Evolutionary conservation across 352 stramenopile genomes (phyloP).

Genomic region (Thalassiosira ordinaria): DNA sequence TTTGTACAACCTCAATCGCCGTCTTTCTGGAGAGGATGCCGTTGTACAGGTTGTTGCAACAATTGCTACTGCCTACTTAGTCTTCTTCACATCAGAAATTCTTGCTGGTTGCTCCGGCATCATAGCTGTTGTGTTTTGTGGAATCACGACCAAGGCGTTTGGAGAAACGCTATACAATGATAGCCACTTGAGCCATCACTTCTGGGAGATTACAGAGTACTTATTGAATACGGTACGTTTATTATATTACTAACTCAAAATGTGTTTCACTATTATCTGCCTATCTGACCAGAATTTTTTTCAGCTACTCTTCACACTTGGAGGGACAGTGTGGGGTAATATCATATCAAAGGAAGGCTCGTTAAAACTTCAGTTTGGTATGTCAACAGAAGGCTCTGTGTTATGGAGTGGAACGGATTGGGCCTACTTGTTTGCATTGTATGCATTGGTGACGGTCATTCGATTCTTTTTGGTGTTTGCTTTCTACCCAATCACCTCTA

Average conservation of each 20-base stretch:
- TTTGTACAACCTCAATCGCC: slow-evolving; percentile 65
- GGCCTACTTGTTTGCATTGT: slow-evolving; percentile 70
- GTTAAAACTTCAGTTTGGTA: background rate
- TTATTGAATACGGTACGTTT: slow-evolving; percentile 65
- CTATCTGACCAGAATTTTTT: too few relatives aligned
- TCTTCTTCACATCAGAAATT: slow-evolving; percentile 63
- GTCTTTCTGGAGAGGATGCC: slow-evolving; percentile 64
- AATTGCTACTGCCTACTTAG: slow-evolving; percentile 61
- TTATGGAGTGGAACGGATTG: background rate
- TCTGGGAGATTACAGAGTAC: slow-evolving; percentile 83
- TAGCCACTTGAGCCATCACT: slow-evolving; percentile 72
- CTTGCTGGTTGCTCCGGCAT: slow-evolving; percentile 69
- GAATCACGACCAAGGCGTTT: slow-evolving; percentile 73
- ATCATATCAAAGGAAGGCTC: background rate
- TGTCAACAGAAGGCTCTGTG: background rate
- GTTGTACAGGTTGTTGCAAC: slow-evolving; percentile 65
- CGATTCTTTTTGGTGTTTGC: slow-evolving; percentile 61
- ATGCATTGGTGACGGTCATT: slow-evolving; percentile 70
- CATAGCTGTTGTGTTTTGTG: slow-evolving; percentile 80
- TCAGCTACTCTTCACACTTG: slow-evolving; percentile 83
- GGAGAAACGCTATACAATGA: slow-evolving; percentile 79
- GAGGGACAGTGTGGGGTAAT: slow-evolving; percentile 51
- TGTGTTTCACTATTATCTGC: too few relatives aligned
- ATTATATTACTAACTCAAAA: too few relatives aligned
- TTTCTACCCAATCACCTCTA: slow-evolving; percentile 68